Base-by-base conservation (phyloP, 2,329 filamentous ascomycete genomes). In the Diaporthe sp. region DNA sequence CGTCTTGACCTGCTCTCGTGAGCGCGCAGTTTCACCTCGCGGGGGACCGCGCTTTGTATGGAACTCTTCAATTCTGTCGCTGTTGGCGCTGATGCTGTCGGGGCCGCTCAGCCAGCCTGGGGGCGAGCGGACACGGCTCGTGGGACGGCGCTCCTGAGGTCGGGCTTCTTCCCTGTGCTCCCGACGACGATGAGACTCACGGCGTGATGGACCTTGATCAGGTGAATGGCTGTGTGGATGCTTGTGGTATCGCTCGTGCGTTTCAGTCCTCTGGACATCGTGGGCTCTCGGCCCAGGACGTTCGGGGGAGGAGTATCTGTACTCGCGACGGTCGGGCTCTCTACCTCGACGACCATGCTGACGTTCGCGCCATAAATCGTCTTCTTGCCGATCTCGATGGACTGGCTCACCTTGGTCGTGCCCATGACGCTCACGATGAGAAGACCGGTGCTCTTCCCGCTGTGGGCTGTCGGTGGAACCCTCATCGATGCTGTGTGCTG, bases 161-260 rank as follows among this genome's bases (percentile, higher is more conserved):
- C 39, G 46, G n/a, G 28, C 5, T 9, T 65, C 37, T 8, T 55
- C 49, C n/a, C 49, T 42, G 53, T 57, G 13, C 17, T 51, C 31
- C 17, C 39, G 19, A 28, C 34, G 71, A 65, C 39, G 58, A 19
- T 65, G 49, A 25, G 46, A 57, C 13, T 12, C 46, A 12, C 12
- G 58, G 49, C 19, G 46, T 4, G 65, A 51, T 17, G 57, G 58
- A 3, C 8, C 58, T 31, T 46, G 22, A 22, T 51, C 28, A 10
- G 75, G 73, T 9, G 75, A 77, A 22, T 77, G 69, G n/a, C 19
- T 34, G 34, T 73, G 62, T 8, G 75, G 73, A 31, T 75, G 55
- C 15, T 75, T 31, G 42, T 77, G 62, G n/a, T 77, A 68, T 17
- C 49, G 55, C 7, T 75, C 57, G 39, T 73, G 73, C 2, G 62